Evolutionary conservation across 1,284 basidiomycete genomes (phyloP), one percentile per base, ranked within the genome.

Genomic region (Pyrrhoderma lamaoense): DNA sequence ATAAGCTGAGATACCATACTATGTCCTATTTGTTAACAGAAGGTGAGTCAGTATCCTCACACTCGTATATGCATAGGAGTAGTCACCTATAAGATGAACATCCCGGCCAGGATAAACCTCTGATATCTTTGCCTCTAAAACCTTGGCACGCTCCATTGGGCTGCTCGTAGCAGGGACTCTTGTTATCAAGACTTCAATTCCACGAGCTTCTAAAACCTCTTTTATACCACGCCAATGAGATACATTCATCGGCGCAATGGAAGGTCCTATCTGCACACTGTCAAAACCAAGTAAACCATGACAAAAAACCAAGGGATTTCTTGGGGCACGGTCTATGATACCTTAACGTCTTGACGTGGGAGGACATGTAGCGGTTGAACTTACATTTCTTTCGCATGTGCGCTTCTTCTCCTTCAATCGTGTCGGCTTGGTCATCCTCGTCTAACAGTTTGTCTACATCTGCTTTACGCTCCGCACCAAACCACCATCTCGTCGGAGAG

Each of bases 161-260:
- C 84, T 85, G 57, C 85, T 88, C 1, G 90, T 95, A 0, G 93
- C 93, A 0, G 94, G 93, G 0, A 97, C 93, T 25, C 90, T 81
- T 0, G 91, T 90, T 58, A 96, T 89, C 59, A 97, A 76, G 27
- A 96, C 89, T 64, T 97, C 87, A n/a, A 79, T 79, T 14, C 91
- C 93, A 61, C 88, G 91, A 22, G 84, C 76, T 62, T 94, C 85
- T 8, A 98, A 75, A 5, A 88, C 90, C 62, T 96, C 90, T 60
- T 86, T 85, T 57, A 97, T 93, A 2, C 94, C 94, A 36, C 93
- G 79, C 94, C 94, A 98, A 65, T 98, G 93, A 3, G 84, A 77
- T 44, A 98, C 89, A 61, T 93, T 82, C 22, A 97, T 62, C 2
- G 88, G 82, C 8, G 87, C 83, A 52, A 92, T 82, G 14, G 80